Base-by-base conservation (phyloP, 495 filamentous ascomycete species). In the Podospora pseudopauciseta region DNA sequence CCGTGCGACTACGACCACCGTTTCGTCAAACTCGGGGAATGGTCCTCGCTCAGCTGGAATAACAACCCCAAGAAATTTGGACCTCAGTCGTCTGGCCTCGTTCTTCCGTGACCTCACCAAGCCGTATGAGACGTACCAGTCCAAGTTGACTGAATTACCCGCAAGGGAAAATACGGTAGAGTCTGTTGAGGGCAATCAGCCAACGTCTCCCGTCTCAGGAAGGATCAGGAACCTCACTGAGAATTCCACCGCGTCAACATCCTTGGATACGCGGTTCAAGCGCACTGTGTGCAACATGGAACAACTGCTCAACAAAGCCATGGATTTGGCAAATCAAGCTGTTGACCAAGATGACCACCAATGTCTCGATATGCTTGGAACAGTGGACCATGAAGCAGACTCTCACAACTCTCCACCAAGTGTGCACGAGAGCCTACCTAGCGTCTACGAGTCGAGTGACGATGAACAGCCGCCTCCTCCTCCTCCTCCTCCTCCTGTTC, bases 261-360 rank as follows among this genome's bases (percentile, higher is more conserved):
- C 72, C 3, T 64, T 77, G n/a, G 76, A 78, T 65, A 58, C 67
- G 19, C 68, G 74, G 7, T 72, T 76, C 63, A 72, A 76, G 63
- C 70, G 67, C 26, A 80, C 80, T 7, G 74, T 84, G 68, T 73
- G 71, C 18, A 77, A 82, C 63, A 76, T 86, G 32, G 84, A 86
- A 63, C 68, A 75, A 57, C 76, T 86, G 15, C 75, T 86, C 19
- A 76, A 74, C 49, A 80, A 85, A 70, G 84, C 83, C 19, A 66
- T 83, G 19, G 73, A 71, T 0, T 71, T 86, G 20, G 83, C 81
- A 19, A 74, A 78, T 27, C 71, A 82, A 64, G 78, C 72, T 60
- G 75, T 73, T 16, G 72, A 76, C 18, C 69, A 75, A 59, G 70
- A 71, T 66, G 68, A 70, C 6, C 65, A 70, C 2, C 55, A 69